Evolutionary conservation across 2,329 filamentous ascomycete genomes (phyloP).

Genomic region (Colletotrichum sojae): DNA sequence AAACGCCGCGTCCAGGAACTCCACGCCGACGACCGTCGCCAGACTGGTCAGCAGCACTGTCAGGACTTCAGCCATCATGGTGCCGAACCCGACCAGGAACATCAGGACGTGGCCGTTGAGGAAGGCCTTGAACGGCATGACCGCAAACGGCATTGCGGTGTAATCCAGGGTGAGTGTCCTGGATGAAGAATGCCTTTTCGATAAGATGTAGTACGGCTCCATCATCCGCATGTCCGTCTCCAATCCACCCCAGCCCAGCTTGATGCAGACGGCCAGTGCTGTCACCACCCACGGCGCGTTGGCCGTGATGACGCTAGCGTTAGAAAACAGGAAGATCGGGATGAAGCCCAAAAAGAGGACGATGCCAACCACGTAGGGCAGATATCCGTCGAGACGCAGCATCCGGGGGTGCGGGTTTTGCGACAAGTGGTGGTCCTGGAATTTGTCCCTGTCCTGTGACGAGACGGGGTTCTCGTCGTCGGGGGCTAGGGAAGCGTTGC

Average conservation of each 20-base stretch:
- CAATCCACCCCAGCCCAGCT: slow-evolving; percentile 77
- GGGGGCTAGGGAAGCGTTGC: slow-evolving; percentile 79
- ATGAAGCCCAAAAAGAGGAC: slow-evolving; percentile 70
- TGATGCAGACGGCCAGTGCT: slow-evolving; percentile 74
- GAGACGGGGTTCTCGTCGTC: slow-evolving; percentile 65
- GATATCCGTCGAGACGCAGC: slow-evolving; percentile 71
- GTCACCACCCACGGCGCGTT: slow-evolving; percentile 77
- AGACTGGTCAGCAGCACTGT: slow-evolving; percentile 79
- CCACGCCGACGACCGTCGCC: slow-evolving; percentile 73
- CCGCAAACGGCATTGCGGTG: slow-evolving; percentile 78
- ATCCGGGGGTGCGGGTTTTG: slow-evolving; percentile 79
- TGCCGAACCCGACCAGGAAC: slow-evolving; percentile 78
- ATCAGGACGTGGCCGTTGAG: slow-evolving; percentile 76
- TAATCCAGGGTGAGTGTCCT: slow-evolving; percentile 80
- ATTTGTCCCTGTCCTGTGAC: slow-evolving; percentile 60
- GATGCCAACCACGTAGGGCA: slow-evolving; percentile 73
- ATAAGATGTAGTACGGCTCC: slow-evolving; percentile 81
- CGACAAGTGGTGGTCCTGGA: slow-evolving; percentile 64
- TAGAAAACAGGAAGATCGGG: slow-evolving; percentile 73
- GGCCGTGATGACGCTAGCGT: slow-evolving; percentile 68
- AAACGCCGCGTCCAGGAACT: slow-evolving; percentile 63
- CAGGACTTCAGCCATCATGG: slow-evolving; percentile 80
- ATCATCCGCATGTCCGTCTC: slow-evolving; percentile 81
- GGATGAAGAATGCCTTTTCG: slow-evolving; percentile 74
- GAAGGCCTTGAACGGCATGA: slow-evolving; percentile 73